phyloP scores from a whole-genome alignment of 108 stramenopile species.

The Aureococcus anophagefferens region DNA sequence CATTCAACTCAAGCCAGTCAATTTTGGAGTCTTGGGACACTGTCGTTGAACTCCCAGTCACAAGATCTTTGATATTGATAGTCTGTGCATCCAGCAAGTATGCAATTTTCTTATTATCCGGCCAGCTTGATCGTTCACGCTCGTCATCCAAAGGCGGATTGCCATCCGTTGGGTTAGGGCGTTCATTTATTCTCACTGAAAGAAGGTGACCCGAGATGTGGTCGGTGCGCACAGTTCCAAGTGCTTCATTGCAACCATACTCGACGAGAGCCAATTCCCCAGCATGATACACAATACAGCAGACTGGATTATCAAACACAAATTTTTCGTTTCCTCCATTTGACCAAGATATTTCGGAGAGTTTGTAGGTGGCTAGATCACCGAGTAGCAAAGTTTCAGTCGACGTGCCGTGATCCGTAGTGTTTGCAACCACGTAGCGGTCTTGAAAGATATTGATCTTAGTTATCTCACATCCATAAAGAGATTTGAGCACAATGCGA shows the following conservation, averaged over 20 bases:
- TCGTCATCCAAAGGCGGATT: too few relatives aligned
- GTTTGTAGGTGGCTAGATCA: conserved; percentile 44
- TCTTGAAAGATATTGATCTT: conserved; percentile 42
- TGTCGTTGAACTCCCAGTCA: conserved; percentile 25
- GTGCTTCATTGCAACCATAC: conserved; percentile 48
- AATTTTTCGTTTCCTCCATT: conserved; percentile 35
- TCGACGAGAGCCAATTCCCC: conserved; percentile 49
- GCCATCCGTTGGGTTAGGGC: too few relatives aligned
- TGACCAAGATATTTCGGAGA: conserved; percentile 46
- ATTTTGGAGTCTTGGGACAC: conserved; percentile 38
- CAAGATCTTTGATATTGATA: conserved; percentile 45
- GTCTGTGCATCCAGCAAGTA: conserved; percentile 51
- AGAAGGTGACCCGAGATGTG: conserved; percentile 35
- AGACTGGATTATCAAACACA: conserved; percentile 44
- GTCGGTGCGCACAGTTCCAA: conserved; percentile 46
- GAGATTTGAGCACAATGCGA: conserved; percentile 33
- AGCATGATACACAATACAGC: conserved; percentile 33
- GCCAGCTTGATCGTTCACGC: too few relatives aligned
- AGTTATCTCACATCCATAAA: conserved; percentile 44
- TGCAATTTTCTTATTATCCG: conserved; percentile 49
- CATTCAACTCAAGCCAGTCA: conserved; percentile 58
- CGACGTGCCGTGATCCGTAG: conserved; percentile 9
- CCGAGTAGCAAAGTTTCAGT: conserved; percentile 36
- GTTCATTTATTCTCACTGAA: conserved; percentile 48
- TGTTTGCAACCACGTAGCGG: conserved; percentile 46